These are phyloP conservation scores for Plasmodium gonderi DNA, from an alignment of 169 alveolate genomes.

Conservation along the genomic window DNA sequence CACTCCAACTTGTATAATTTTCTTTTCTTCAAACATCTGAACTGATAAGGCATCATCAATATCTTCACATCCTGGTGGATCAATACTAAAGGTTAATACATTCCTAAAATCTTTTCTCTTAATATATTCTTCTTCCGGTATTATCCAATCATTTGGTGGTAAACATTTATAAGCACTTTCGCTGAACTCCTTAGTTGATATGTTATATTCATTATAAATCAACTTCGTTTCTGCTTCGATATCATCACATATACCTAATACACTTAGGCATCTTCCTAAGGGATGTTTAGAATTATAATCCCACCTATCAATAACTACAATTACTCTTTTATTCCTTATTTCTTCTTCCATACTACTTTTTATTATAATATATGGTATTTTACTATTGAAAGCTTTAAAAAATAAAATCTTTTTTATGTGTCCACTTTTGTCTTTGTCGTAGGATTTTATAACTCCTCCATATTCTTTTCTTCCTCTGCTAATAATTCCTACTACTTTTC, in stretches of 20 bases:
- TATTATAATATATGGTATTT: conserved; percentile 90
- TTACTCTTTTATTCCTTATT: conserved; percentile 91
- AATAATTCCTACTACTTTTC: conserved; percentile 93
- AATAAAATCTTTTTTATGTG: conserved; percentile 84
- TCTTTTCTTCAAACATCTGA: conserved; percentile 83
- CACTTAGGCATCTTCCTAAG: conserved; percentile 93
- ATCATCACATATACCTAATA: conserved; percentile 93
- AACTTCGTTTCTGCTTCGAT: conserved; percentile 90
- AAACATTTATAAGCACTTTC: conserved; percentile 93
- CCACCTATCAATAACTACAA: conserved; percentile 92
- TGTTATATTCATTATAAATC: conserved; percentile 86
- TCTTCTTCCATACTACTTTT: conserved; percentile 84
- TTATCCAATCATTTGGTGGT: conserved; percentile 93
- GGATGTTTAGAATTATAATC: conserved; percentile 89
- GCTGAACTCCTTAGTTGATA: conserved; percentile 88
- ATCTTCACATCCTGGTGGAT: conserved; percentile 99
- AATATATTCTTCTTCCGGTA: conserved; percentile 87
- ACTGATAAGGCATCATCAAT: conserved; percentile 98
- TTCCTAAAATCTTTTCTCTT: conserved; percentile 89
- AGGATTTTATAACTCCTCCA: conserved; percentile 93
- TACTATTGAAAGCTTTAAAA: conserved; percentile 92
- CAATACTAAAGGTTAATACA: conserved; percentile 94
- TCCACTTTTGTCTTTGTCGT: conserved; percentile 73
- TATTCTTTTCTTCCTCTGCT: conserved; percentile 91
- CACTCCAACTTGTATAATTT: conserved; percentile 93